Conservation (phyloP, 495 filamentous ascomycete species). For the Hapsidospora chrysogenum region DNA sequence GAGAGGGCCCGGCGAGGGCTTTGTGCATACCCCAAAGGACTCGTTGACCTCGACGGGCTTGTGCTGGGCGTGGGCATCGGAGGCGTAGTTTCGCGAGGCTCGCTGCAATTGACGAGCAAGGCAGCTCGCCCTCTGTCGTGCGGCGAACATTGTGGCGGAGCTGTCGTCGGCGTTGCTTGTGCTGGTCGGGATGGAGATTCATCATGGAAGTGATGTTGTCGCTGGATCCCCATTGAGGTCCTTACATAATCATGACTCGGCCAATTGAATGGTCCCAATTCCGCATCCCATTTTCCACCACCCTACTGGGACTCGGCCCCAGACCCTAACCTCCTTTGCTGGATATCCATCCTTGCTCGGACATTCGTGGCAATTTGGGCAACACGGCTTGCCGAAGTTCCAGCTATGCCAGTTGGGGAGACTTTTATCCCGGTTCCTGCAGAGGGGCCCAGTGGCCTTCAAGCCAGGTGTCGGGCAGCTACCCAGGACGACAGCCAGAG, state of each 20-base stretch:
- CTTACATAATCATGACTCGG: slow-evolving; percentile 1
- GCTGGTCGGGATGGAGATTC: no score
- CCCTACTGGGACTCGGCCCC: no score
- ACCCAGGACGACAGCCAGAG: no score
- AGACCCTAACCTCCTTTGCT: no score
- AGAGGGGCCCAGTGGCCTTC: no score
- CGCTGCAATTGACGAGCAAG: slow-evolving; percentile 19
- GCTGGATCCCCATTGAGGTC: background rate
- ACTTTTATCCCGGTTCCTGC: no score
- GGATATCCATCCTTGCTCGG: no score
- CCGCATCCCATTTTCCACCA: background rate
- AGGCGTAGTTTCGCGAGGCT: slow-evolving; percentile 21
- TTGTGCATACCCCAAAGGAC: slow-evolving; percentile 23
- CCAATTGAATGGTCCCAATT: background rate
- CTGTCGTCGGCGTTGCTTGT: no score
- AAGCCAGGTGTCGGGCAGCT: no score
- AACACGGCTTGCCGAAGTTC: no score
- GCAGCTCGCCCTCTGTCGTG: slow-evolving; percentile 22
- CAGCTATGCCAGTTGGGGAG: no score
- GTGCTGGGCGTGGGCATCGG: slow-evolving; percentile 17
- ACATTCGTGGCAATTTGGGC: no score
- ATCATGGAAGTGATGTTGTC: slow-evolving; percentile 1
- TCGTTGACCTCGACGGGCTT: slow-evolving; percentile 22
- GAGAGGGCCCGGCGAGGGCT: slow-evolving; percentile 1
- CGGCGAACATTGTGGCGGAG: slow-evolving; percentile 21